These are phyloP conservation scores for Echeveria elegans DNA, from an alignment of 164 flowering plant genomes.

Conservation along the genomic window DNA sequence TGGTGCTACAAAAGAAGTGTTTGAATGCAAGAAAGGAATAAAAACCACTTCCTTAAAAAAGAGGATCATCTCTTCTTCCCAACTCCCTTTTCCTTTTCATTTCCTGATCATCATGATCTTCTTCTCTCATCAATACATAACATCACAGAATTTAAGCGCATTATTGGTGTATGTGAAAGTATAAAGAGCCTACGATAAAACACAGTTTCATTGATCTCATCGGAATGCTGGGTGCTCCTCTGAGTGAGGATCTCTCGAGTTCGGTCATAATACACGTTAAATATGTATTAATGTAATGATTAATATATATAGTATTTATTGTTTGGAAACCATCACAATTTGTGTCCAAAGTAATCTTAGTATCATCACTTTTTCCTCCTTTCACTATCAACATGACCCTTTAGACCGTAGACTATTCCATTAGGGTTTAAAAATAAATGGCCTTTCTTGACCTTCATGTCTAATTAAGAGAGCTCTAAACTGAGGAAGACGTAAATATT, in stretches of 20 bases:
- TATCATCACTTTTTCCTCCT: conserved; percentile 13
- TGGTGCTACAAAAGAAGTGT: conserved; percentile 53
- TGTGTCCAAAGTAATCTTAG: conserved; percentile 23
- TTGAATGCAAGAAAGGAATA: conserved; percentile 49
- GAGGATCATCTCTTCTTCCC: conserved; percentile 1
- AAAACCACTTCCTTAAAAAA: conserved; percentile 19
- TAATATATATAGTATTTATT: conserved; percentile 12
- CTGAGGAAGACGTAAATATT: too few species aligned
- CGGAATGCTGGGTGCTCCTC: too few species aligned
- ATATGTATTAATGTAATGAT: too few species aligned
- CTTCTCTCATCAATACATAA: conserved; percentile 1
- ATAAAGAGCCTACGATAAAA: not conserved
- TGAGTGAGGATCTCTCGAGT: too few species aligned
- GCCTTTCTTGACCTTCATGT: too few species aligned
- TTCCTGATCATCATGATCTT: conserved; percentile 1
- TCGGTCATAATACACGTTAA: too few species aligned
- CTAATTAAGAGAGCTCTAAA: too few species aligned
- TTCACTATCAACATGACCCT: too few species aligned
- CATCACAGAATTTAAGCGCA: conserved; percentile 12
- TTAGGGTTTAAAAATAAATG: too few species aligned
- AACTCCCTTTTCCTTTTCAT: conserved; percentile 6
- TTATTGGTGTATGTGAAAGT: conserved; percentile 1
- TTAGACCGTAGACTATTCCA: too few species aligned
- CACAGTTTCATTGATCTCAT: conserved; percentile 8
- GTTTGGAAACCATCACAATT: conserved; percentile 11